Base-by-base conservation (phyloP, 441 rosid species). In the Francoa sonchifolia region DNA sequence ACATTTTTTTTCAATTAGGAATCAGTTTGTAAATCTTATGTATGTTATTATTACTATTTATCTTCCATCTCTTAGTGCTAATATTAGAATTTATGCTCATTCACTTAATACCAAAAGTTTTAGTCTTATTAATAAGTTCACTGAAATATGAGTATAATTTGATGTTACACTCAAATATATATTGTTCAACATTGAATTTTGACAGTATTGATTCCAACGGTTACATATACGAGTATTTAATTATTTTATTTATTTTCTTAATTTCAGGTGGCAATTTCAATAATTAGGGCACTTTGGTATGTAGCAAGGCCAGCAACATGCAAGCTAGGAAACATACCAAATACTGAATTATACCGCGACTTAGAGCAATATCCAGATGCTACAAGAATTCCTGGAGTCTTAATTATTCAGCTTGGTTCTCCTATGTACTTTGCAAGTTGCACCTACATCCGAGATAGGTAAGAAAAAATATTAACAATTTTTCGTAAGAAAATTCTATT, bases 401-500 rank as follows among this genome's bases (percentile, higher is more conserved):
- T 93, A 36, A 69, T 88, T 19, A 73, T 93, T 27, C 72, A 79
- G 68, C 82, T 93, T 31, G 83, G 76, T 59, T 96, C 96, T 34
- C 97, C 97, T 5, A 79, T 88, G 44, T 93, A 82, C 70, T 93
- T 93, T 47, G 77, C 97, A 11, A 93, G 84, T 58, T 42, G 97
- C 3, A 50, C 85, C 53, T 93, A 93, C 69, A 48, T 93, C 22
- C 74, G 99, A 52, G 97, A 88, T 44, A 79, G 99, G 94, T 81
- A 66, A 47, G 10, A 6, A 4, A 11, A 1, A n/a, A 10, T 10
- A 11, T 9, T 6, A 6, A 6, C 0, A 13, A 20, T 8, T 15
- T 6, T 14, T 34, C 19, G 4, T 13, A 8, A 2, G 14, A 5
- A 36, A 10, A 36, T 17, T 1, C 6, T 8, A 10, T 11, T 38